Evolutionary conservation across 2,329 filamentous ascomycete species (phyloP), one percentile per base, ranked within the genome.

Genomic region (Lizonia empirigonia): DNA sequence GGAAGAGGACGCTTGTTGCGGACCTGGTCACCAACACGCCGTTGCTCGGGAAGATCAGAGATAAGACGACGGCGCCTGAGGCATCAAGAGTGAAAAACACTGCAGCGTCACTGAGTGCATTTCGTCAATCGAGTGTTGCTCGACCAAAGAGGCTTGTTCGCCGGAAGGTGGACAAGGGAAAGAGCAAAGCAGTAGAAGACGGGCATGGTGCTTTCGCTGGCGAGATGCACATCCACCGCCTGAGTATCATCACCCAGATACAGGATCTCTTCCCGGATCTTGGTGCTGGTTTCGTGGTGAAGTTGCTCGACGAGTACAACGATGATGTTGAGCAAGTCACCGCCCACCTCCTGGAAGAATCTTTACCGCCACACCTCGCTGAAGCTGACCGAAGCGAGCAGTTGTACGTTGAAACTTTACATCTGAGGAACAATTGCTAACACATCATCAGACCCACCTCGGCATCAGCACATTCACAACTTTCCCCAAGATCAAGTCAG

Each of bases 251-350:
- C 42, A 88, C 88, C 0, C 90, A 95, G 70, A 82, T 99, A n/a
- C 91, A 96, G 68, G 93, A 99, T 67, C 79, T 97, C 0, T 97
- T 97, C 66, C 91, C 93, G 0, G 85, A 96, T 56, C 78, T 97
- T 8, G 91, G 92, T 5, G 87, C 89, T 4, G 89, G 82, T 0
- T 97, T 96, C 67, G 78, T 97, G 13, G 81, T 89, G 15, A 88
- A 83, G 62, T 80, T 96, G 8, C 79, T 97, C 19, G 88, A 93
- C 63, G 85, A 90, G 67, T 97, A 94, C 69, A 75, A 78, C 35
- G 86, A 94, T 59, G 80, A 92, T 63, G 82, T 87, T 0, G 91
- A 97, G 72, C 82, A 87, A 68, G 87, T 94, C 27, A 87, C 94
- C 54, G 84, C 89, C 5, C 89, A 93, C 69, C 78, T 97, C 4